Conservation (phyloP, 169 alveolate species). For the Eimeria tenella region DNA sequence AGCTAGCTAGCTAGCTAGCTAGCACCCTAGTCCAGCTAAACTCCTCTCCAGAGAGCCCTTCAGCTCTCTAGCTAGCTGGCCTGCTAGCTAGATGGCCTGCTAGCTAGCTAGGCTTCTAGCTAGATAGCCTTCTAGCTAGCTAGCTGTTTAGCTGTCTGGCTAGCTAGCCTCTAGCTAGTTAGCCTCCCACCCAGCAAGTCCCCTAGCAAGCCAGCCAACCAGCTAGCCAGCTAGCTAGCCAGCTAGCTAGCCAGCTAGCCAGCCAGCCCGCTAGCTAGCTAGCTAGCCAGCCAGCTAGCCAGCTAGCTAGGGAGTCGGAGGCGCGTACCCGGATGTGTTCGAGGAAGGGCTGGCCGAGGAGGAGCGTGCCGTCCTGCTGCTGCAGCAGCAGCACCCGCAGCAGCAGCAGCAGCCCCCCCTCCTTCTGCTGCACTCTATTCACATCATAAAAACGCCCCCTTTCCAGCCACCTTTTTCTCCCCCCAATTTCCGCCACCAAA, state of each 20-base stretch:
- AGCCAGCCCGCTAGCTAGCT: neutral
- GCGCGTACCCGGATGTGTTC: constrained; percentile 86
- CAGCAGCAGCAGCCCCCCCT: constrained; percentile 84
- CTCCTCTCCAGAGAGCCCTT: too few species aligned
- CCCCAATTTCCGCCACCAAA: constrained; percentile 88
- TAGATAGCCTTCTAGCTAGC: neutral
- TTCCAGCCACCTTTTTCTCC: constrained; percentile 89
- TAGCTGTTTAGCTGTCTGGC: neutral
- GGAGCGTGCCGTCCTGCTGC: constrained; percentile 85
- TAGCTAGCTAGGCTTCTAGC: neutral
- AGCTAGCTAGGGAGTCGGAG: neutral
- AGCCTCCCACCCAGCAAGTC: neutral
- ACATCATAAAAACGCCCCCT: constrained; percentile 91
- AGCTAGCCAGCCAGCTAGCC: neutral
- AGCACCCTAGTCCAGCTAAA: too few species aligned
- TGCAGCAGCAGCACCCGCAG: constrained; percentile 87
- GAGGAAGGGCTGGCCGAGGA: constrained; percentile 88
- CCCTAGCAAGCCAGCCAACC: neutral
- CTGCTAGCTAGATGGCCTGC: neutral
- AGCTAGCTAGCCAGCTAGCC: neutral
- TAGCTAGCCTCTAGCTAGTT: neutral
- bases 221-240: neutral
- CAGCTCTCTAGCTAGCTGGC: too few species aligned
- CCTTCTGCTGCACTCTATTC: constrained; percentile 87
- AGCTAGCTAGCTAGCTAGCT: too few species aligned